These are phyloP conservation scores for Plenodomus lindquistii DNA, from an alignment of 2,329 filamentous ascomycete genomes.

Conservation along the genomic window DNA sequence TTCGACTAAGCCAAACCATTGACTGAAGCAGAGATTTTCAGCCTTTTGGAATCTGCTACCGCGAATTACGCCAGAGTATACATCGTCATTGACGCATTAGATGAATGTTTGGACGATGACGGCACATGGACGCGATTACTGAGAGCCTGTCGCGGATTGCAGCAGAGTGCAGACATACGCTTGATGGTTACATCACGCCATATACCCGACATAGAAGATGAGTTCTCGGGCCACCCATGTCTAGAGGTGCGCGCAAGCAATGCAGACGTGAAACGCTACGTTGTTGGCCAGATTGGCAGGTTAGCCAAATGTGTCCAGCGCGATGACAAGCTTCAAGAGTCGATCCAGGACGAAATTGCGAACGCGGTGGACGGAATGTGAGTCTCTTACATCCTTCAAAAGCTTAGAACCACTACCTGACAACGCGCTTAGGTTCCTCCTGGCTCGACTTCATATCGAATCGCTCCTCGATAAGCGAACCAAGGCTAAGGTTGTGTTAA, in stretches of 20 bases:
- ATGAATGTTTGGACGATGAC: conserved; percentile 35
- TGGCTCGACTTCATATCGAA: conserved; percentile 14
- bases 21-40: conserved; percentile 7
- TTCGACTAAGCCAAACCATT: no score
- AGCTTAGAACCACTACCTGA: no score
- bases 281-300: conserved; percentile 16
- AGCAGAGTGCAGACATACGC: conserved; percentile 1
- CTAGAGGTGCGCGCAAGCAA: conserved; percentile 26
- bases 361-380: conserved; percentile 29
- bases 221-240: conserved; percentile 6
- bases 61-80: conserved; percentile 6
- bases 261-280: conserved; percentile 21
- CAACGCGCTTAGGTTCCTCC: conserved; percentile 17
- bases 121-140: conserved; percentile 9
- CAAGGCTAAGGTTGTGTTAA: conserved; percentile 2
- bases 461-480: conserved; percentile 12
- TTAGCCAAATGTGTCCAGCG: conserved; percentile 21
- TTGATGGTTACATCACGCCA: conserved; percentile 19
- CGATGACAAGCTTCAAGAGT: conserved; percentile 10
- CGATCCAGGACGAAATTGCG: conserved; percentile 18
- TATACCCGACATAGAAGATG: conserved; percentile 16
- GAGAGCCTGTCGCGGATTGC: conserved; percentile 2
- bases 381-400: background rate
- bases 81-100: conserved; percentile 40
- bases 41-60: conserved; percentile 2